Conservation (phyloP, 2,329 filamentous ascomycete species). For the Leptodontidium sp. region DNA sequence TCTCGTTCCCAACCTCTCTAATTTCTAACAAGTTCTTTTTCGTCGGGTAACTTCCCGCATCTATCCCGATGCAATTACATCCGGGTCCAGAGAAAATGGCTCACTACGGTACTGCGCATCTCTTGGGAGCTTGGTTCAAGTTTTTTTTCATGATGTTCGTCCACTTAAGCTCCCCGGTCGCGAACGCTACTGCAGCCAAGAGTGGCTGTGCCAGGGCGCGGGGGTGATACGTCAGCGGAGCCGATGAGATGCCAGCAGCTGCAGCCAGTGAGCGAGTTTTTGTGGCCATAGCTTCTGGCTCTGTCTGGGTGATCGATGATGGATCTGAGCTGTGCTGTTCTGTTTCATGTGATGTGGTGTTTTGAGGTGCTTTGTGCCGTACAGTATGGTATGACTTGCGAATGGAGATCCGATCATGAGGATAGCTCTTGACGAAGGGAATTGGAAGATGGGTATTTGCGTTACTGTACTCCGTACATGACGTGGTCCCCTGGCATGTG, state of each 20-base stretch:
- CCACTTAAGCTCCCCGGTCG: conserved; percentile 26
- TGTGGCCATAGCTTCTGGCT: conserved; percentile 16
- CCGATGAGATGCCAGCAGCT: background rate
- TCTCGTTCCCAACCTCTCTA: no score
- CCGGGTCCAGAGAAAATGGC: background rate
- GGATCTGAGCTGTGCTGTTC: background rate
- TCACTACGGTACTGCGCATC: background rate
- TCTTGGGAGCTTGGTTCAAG: no score
- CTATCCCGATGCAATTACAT: background rate
- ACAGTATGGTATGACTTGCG: background rate
- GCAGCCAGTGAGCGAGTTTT: no score
- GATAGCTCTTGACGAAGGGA: background rate
- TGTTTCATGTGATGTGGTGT: conserved; percentile 3
- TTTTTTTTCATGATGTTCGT: background rate
- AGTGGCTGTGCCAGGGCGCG: conserved; percentile 34
- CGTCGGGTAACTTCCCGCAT: background rate
- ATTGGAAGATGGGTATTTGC: background rate
- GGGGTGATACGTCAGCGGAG: conserved; percentile 26
- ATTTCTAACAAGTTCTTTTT: no score
- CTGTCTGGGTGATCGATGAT: background rate
- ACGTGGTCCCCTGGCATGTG: background rate
- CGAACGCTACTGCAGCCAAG: conserved; percentile 31
- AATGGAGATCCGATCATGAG: background rate
- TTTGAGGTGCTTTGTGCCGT: no score
- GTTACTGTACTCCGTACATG: background rate